Conservation (phyloP, 352 stramenopile species). For the Phytopythium sindhum region DNA sequence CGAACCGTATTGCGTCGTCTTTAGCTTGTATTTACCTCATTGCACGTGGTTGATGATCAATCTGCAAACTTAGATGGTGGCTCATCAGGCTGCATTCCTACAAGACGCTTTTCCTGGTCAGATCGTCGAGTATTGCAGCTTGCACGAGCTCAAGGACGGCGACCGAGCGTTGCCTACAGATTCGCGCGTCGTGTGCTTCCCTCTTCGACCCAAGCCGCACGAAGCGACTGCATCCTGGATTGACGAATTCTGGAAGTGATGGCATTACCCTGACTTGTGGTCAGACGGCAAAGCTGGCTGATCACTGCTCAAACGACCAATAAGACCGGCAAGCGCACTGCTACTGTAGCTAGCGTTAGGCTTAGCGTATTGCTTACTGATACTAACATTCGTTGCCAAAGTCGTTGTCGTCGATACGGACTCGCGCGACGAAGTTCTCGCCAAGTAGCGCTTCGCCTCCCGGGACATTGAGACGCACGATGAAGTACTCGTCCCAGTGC, state of each 20-base stretch:
- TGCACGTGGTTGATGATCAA: neutral
- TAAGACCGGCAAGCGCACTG: neutral
- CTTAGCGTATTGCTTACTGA: neutral
- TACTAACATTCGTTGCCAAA: conserved; percentile 40
- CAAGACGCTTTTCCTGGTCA: conserved; percentile 40
- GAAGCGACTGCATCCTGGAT: conserved; percentile 44
- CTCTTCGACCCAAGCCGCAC: conserved; percentile 77
- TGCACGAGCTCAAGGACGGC: conserved; percentile 14
- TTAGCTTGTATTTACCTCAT: neutral
- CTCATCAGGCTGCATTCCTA: conserved; percentile 28
- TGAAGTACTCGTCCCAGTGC: conserved; percentile 84
- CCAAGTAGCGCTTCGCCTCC: conserved; percentile 87
- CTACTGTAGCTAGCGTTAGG: too few relatives aligned
- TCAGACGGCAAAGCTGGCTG: too few relatives aligned
- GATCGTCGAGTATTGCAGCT: conserved; percentile 71
- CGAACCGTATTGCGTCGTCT: neutral
- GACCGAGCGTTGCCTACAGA: conserved; percentile 15
- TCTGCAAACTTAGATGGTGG: conserved; percentile 27
- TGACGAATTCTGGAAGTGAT: conserved; percentile 29
- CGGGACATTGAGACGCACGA: conserved; percentile 90
- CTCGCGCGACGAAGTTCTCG: conserved; percentile 83
- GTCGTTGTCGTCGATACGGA: conserved; percentile 94
- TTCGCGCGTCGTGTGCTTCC: conserved; percentile 75
- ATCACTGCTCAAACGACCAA: neutral
- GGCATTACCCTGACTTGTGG: neutral